A percentile compares a stretch with the other conserved stretches of the same genome.
These are phyloP conservation scores for Pichia eremophila DNA, from an alignment of 805 yeast species.

Conservation along the genomic window DNA sequence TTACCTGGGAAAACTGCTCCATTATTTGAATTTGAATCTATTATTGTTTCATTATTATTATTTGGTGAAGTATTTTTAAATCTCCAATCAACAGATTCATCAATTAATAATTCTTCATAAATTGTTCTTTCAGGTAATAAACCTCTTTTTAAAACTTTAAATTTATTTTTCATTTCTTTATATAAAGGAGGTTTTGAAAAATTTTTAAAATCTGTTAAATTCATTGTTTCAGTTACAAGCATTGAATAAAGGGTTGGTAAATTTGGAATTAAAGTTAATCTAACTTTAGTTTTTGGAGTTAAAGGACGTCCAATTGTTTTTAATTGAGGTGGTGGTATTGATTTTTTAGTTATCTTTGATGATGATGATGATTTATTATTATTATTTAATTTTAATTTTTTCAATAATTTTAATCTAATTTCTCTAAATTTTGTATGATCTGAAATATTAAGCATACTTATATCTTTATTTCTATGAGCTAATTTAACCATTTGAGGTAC, in stretches of 20 bases:
- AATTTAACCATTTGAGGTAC: conserved; percentile 2
- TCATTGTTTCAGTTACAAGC: conserved; percentile 25
- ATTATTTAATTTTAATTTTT: conserved; percentile 1
- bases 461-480: conserved; percentile 9
- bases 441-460: conserved; percentile 2
- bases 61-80: conserved; percentile 4
- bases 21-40: no score
- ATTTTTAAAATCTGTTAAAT: background rate
- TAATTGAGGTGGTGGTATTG: accelerated
- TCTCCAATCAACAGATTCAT: conserved; percentile 7
- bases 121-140: background rate
- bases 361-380: background rate
- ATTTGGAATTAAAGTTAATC: conserved; percentile 38
- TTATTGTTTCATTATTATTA: background rate
- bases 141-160: conserved; percentile 6
- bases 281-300: conserved; percentile 42
- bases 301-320: conserved; percentile 31
- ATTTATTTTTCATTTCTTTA: background rate
- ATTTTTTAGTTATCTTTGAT: conserved; percentile 9
- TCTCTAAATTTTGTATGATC: background rate
- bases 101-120: conserved; percentile 5
- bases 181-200: background rate
- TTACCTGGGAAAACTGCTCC: conserved; percentile 10
- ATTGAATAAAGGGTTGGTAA: conserved; percentile 35
- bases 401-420: conserved; percentile 1